Conservation (phyloP, 352 stramenopile species). For the Phytophthora constricta region DNA sequence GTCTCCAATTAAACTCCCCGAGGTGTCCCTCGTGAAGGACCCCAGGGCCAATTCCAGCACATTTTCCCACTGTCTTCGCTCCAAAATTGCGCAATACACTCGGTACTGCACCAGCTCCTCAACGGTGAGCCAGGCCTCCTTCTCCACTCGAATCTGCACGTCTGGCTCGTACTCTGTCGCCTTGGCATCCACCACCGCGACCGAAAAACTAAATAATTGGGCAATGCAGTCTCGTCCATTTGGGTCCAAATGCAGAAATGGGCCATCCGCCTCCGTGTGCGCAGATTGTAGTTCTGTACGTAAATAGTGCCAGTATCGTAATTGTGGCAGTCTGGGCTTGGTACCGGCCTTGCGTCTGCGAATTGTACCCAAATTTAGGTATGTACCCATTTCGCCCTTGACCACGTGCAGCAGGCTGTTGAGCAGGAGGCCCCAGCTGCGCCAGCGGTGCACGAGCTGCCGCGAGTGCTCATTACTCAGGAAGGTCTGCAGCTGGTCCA, state of each 20-base stretch:
- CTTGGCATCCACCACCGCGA: conserved; percentile 53
- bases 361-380: conserved; percentile 29
- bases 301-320: conserved; percentile 67
- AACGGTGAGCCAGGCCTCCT: conserved; percentile 72
- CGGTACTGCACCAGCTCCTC: conserved; percentile 59
- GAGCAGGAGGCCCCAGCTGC: conserved; percentile 70
- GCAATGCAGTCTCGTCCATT: conserved; percentile 71
- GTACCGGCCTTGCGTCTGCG: conserved; percentile 39
- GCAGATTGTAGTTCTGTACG: conserved; percentile 64
- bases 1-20: conserved; percentile 17
- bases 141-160: conserved; percentile 61
- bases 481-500: conserved; percentile 57
- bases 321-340: conserved; percentile 45
- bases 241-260: conserved; percentile 69
- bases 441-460: conserved; percentile 74
- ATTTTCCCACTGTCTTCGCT: conserved; percentile 55
- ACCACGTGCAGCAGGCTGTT: conserved; percentile 56
- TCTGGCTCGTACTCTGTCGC: conserved; percentile 28
- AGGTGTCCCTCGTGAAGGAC: conserved; percentile 47
- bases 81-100: conserved; percentile 75
- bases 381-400: conserved; percentile 53
- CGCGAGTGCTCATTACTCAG: conserved; percentile 55
- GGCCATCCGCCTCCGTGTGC: conserved; percentile 54
- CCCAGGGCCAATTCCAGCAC: conserved; percentile 63
- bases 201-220: conserved; percentile 65